Evolutionary conservation across 192 early-diverging fungal species (phyloP).

Genomic region (Thamnidium elegans): DNA sequence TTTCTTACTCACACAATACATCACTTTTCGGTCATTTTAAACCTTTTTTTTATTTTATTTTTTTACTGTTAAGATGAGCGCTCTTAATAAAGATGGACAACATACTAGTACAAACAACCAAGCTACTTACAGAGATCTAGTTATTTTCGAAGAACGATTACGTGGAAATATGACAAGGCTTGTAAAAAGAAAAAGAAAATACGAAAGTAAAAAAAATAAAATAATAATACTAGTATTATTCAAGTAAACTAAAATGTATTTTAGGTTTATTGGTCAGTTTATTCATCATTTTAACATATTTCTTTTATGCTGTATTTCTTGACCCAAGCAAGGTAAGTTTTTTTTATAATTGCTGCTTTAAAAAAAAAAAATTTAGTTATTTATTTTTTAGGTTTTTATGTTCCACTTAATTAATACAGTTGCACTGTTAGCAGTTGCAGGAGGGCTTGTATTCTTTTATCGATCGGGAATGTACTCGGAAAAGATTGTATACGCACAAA

Average conservation of each 20-base stretch:
- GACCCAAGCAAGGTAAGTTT: conserved; percentile 52
- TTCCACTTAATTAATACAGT: conserved; percentile 34
- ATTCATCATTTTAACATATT: conserved; percentile 35
- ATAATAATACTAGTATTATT: not conserved
- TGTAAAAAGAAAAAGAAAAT: conserved; percentile 68
- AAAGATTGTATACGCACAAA: conserved; percentile 52
- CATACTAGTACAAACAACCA: conserved; percentile 12
- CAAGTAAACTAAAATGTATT: not conserved
- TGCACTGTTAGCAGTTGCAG: conserved; percentile 36
- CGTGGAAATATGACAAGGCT: conserved; percentile 69
- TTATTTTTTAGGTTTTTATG: conserved; percentile 23
- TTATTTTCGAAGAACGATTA: conserved; percentile 79
- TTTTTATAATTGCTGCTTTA: too few relatives aligned
- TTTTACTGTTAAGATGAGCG: too few relatives aligned
- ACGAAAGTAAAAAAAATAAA: conserved; percentile 47
- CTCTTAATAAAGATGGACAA: not conserved
- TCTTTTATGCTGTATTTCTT: conserved; percentile 49
- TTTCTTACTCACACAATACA: too few relatives aligned
- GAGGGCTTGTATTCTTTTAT: conserved; percentile 50
- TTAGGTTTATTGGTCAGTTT: conserved; percentile 29
- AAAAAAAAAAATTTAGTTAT: too few relatives aligned
- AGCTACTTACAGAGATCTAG: conserved; percentile 65
- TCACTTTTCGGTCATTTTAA: too few relatives aligned
- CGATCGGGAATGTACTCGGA: conserved; percentile 56
- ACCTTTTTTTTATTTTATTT: too few relatives aligned